Evolutionary conservation across 2,329 filamentous ascomycete species (phyloP), one percentile per base, ranked within the genome.

Genomic region (Orbilia ellipsospora): DNA sequence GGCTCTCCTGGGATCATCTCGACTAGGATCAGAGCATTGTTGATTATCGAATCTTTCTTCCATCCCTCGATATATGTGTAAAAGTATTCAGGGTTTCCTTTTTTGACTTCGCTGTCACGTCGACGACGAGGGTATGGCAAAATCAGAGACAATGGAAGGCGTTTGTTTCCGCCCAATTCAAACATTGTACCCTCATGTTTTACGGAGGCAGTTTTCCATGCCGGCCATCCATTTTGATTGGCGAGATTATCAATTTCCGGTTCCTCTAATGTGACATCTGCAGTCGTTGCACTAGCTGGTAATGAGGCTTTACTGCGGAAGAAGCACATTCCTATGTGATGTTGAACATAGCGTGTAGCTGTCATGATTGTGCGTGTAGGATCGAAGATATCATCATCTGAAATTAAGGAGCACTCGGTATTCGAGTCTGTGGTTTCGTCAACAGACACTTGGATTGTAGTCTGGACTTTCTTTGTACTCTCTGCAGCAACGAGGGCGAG

Each of bases 201-300:
- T 26, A 66, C 56, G 10, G 69, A 73, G 13, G 61, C 56, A 4
- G 62, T 31, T 16, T 73, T 73, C 69, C 69, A 73, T 1, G 40
- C 8, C 8, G 69, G 48, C 23, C 54, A 52, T 20, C 23, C 28
- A 2, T 26, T 26, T 18, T 60, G 20, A 10, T 7, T 40, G 1
- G 60, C 36, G 7, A 72, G 26, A 3, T 31, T 5, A 5, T 50
- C 12, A 12, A 73, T 36, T 15, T 65, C 50, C 2, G 40, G 15
- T 31, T 65, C 36, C 15, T 45, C 20, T 12, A 65, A n/a, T 18
- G 2, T 16, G 20, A 56, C 50, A 15, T 56, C 50, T 5, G 7
- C 26, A n/a, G 13, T 54, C 23, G 36, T 16, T 8, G 54, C 54
- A 48, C 40, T n/a, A 16, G 28, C 20, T 13, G 61, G 61, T 18